phyloP scores from a whole-genome alignment of 495 filamentous ascomycete species.

The Lasiosphaeriaceae sp. region DNA sequence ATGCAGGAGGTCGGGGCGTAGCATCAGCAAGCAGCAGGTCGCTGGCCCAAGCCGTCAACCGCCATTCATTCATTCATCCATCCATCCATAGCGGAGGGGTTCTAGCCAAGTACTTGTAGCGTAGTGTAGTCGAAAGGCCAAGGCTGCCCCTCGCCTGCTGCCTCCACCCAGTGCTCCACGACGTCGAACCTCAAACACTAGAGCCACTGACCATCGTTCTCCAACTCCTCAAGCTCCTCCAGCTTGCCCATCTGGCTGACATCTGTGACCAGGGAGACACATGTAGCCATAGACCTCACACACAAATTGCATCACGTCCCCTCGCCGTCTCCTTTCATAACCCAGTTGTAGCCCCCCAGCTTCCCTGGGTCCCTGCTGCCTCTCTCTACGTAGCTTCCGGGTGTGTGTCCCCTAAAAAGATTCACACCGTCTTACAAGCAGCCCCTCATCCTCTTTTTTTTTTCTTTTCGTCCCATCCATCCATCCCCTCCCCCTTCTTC shows the following conservation, averaged over 20 bases:
- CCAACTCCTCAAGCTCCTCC: slow-evolving; percentile 6
- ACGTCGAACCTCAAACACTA: slow-evolving; percentile 32
- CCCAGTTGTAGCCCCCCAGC: slow-evolving; percentile 3
- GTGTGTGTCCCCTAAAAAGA: slow-evolving; percentile 19
- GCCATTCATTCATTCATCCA: neutral
- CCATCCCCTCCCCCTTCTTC: neutral
- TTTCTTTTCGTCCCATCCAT: slow-evolving; percentile 7
- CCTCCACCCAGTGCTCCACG: slow-evolving; percentile 29
- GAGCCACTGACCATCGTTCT: slow-evolving; percentile 23
- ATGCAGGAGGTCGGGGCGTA: too few relatives aligned
- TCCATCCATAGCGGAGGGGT: too few relatives aligned
- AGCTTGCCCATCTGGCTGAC: slow-evolving; percentile 9
- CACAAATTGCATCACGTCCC: slow-evolving; percentile 28
- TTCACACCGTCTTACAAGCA: slow-evolving; percentile 22
- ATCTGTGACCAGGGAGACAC: slow-evolving; percentile 23
- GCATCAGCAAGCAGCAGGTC: neutral
- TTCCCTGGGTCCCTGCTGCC: neutral
- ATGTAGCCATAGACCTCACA: slow-evolving; percentile 30
- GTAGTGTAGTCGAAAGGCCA: slow-evolving; percentile 8
- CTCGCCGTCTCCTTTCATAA: slow-evolving; percentile 26
- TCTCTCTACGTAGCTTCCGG: neutral
- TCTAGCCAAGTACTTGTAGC: too few relatives aligned
- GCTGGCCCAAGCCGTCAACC: slow-evolving; percentile 1
- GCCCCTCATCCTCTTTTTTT: slow-evolving; percentile 18
- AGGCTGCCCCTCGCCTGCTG: slow-evolving; percentile 13